Percentiles rank a stretch among this genome's conserved stretches.
phyloP scores from a whole-genome alignment of 805 yeast genomes.

The Saturnispora hagleri region DNA sequence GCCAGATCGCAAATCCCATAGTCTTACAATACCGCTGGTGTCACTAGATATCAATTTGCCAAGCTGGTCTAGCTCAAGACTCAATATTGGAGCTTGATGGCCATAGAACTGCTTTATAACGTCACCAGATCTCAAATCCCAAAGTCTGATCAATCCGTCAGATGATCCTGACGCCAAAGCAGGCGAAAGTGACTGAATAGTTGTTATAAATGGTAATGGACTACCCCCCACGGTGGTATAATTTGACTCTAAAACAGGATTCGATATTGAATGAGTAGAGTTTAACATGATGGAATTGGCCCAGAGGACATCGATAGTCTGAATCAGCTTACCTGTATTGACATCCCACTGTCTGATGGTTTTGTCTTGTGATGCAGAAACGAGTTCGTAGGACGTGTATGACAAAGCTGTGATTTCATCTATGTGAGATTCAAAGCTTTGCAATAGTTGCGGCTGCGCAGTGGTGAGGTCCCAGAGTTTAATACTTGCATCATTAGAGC shows the following conservation, averaged over 20 bases:
- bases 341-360: constrained; percentile 75
- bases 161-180: constrained; percentile 74
- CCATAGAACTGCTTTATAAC: constrained; percentile 54
- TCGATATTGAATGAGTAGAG: constrained; percentile 9
- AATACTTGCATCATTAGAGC: constrained; percentile 55
- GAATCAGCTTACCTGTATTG: constrained; percentile 53
- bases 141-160: constrained; percentile 64
- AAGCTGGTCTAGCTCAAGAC: constrained; percentile 57
- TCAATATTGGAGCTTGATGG: constrained; percentile 60
- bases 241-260: constrained; percentile 6
- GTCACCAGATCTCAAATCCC: constrained; percentile 70
- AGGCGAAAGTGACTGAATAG: constrained; percentile 63
- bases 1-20: constrained; percentile 43
- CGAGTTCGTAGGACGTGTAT: constrained; percentile 42
- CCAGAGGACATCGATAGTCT: constrained; percentile 62
- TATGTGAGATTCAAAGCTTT: constrained; percentile 53
- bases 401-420: constrained; percentile 58
- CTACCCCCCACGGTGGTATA: neutral
- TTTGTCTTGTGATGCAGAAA: constrained; percentile 62
- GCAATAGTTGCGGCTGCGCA: constrained; percentile 23
- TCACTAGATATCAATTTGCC: constrained; percentile 54
- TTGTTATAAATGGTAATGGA: constrained; percentile 43
- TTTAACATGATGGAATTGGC: constrained; percentile 33
- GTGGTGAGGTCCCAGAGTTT: constrained; percentile 47
- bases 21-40: constrained; percentile 47